Evolutionary conservation across 257 asterid genomes (phyloP), one percentile per base, ranked within the genome.

Genomic region (Perilla frutescens): DNA sequence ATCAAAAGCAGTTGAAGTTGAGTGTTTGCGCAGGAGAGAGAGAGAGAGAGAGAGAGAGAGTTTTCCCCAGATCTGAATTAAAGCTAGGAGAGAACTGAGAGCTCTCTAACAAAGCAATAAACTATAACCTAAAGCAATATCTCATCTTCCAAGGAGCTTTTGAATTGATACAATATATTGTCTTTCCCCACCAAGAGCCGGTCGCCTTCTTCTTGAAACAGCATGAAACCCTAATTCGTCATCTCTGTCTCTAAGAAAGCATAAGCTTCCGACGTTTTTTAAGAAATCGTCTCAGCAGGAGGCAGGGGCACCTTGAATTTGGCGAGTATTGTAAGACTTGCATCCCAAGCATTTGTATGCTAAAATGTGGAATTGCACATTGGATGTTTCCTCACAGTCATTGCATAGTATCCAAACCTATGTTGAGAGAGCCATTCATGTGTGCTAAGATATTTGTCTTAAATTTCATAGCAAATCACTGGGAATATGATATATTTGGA

Each of bases 331-430:
- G 49, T 88, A 88, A 15, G 93, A 88, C 57, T 76, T 80, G 86
- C 93, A 88, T n/a, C 76, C 76, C 55, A 80, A 73, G 75, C 93
- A 88, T 68, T 86, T 88, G 73, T 68, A 77, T 15, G 78, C 93
- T 43, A 86, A 51, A 10, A 86, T 47, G 76, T 88, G 91, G 64
- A 80, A 86, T 48, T 72, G 80, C 37, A 88, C 93, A 77, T 86
- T 81, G 3, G 85, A 80, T 29, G 73, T 86, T 77, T 70, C 84
- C 5, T 81, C 83, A 45, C 91, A 88, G 77, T 87, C 90, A 36
- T 87, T 87, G 77, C 90, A 87, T 20, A 87, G 83, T 58, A 85
- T 85, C 91, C 93, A 88, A 26, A 88, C 87, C 92, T 87, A 75
- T 83, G 68, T 48, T 51, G 20, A 48, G 12, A 37, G n/a, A 20